These are phyloP conservation scores for Aquilaria sinensis DNA, from an alignment of 345 rosid genomes.

Conservation along the genomic window DNA sequence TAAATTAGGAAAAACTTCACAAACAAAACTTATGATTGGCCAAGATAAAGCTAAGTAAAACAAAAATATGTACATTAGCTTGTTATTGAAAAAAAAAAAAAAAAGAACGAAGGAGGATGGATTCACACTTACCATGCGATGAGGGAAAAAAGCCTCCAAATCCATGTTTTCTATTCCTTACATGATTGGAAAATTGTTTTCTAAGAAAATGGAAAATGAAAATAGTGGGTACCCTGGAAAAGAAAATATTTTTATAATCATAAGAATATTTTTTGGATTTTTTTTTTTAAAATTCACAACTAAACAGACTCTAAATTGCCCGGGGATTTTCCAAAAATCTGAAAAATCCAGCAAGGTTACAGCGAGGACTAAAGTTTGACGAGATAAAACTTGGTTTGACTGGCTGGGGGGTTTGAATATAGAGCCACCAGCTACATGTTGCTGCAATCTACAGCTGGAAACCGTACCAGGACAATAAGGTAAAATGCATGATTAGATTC, in stretches of 20 bases:
- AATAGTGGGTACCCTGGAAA: slow-evolving; percentile 10
- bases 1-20: too few species aligned
- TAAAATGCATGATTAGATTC: slow-evolving; percentile 48
- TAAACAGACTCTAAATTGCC: too few species aligned
- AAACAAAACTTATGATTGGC: too few species aligned
- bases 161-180: too few species aligned
- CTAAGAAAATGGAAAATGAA: too few species aligned
- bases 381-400: slow-evolving; percentile 28
- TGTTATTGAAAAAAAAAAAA: too few species aligned
- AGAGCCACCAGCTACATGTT: neutral
- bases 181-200: too few species aligned
- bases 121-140: too few species aligned
- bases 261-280: neutral
- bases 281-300: neutral
- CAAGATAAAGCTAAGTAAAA: too few species aligned
- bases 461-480: slow-evolving; percentile 36
- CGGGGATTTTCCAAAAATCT: slow-evolving; percentile 14
- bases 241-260: neutral
- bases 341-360: slow-evolving; percentile 27
- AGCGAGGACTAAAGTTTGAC: slow-evolving; percentile 25
- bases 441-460: slow-evolving; percentile 39
- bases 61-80: too few species aligned
- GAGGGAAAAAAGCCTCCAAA: too few species aligned
- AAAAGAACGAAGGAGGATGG: too few species aligned
- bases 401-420: slow-evolving; percentile 10